These are phyloP conservation scores for Nelumbo lutea DNA, from an alignment of 164 flowering plant species.

Conservation along the genomic window DNA sequence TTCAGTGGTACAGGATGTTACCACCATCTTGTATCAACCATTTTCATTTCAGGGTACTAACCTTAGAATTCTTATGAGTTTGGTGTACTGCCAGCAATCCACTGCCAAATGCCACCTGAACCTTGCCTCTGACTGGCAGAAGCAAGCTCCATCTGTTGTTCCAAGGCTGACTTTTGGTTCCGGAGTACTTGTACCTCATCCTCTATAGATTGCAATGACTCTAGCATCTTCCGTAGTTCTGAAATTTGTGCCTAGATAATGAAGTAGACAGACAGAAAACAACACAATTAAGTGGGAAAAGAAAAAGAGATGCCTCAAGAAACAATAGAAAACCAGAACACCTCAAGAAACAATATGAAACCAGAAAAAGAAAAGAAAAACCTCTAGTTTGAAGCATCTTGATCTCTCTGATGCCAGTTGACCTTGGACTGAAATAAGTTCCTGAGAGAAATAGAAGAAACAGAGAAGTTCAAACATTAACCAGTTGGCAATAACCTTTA, in stretches of 20 bases:
- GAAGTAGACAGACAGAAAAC: background rate
- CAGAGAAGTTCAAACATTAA: slow-evolving; percentile 14
- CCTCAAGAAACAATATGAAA: background rate
- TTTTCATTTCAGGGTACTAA: background rate
- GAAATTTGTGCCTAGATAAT: slow-evolving; percentile 67
- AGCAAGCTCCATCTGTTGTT: slow-evolving; percentile 48
- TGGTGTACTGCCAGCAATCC: slow-evolving; percentile 56
- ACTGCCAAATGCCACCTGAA: slow-evolving; percentile 81
- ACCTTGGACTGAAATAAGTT: slow-evolving; percentile 80
- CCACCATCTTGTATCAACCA: too few species aligned
- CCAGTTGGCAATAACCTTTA: background rate
- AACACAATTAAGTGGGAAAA: background rate
- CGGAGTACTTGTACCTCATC: slow-evolving; percentile 62
- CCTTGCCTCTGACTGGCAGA: slow-evolving; percentile 38
- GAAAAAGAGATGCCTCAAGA: background rate
- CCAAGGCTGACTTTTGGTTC: slow-evolving; percentile 51
- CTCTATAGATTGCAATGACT: slow-evolving; percentile 58
- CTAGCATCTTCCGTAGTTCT: slow-evolving; percentile 59
- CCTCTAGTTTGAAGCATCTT: slow-evolving; percentile 94
- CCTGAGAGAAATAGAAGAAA: slow-evolving; percentile 38
- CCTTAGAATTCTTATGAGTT: slow-evolving; percentile 9
- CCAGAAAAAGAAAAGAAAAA: slow-evolving; percentile 18
- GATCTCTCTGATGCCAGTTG: slow-evolving; percentile 79
- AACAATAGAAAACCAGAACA: too few species aligned
- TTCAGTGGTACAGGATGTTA: background rate